Percentiles rank a stretch among this genome's conserved stretches.
Conservation (phyloP, 2,329 filamentous ascomycete species). For the Microdochium bolleyi region DNA sequence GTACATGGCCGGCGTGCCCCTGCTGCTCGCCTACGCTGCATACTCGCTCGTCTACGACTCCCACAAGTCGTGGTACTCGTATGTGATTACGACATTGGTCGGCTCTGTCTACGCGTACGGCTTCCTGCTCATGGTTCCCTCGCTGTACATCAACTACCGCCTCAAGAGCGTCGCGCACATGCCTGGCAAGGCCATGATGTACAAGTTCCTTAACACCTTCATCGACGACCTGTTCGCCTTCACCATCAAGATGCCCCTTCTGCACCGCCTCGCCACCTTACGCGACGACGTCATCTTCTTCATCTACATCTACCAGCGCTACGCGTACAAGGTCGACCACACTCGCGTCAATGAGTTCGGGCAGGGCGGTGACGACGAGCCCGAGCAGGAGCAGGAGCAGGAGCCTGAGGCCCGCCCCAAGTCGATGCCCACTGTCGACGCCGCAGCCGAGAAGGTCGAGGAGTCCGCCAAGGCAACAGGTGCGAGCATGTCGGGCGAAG, state of each 20-base stretch:
- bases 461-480: constrained; percentile 39
- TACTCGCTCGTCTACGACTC: constrained; percentile 90
- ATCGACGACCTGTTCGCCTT: constrained; percentile 98
- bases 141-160: constrained; percentile 97
- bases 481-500: constrained; percentile 33
- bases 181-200: constrained; percentile 93
- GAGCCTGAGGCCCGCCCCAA: constrained; percentile 29
- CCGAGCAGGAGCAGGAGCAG: constrained; percentile 16
- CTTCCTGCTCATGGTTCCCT: constrained; percentile 98
- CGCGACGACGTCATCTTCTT: constrained; percentile 98
- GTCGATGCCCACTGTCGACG: constrained; percentile 15
- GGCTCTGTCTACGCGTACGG: constrained; percentile 96
- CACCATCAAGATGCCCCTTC: constrained; percentile 96
- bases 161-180: constrained; percentile 94
- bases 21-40: constrained; percentile 79
- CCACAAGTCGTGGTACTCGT: constrained; percentile 98
- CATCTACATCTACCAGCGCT: constrained; percentile 91
- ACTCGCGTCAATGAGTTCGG: constrained; percentile 94
- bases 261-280: constrained; percentile 87
- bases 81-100: constrained; percentile 88
- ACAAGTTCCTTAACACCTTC: constrained; percentile 98
- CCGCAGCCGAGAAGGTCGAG: constrained; percentile 19
- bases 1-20: constrained; percentile 83
- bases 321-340: constrained; percentile 87
- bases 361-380: constrained; percentile 67